These are phyloP conservation scores for Handroanthus guayacan DNA, from an alignment of 257 asterid genomes.

Conservation along the genomic window DNA sequence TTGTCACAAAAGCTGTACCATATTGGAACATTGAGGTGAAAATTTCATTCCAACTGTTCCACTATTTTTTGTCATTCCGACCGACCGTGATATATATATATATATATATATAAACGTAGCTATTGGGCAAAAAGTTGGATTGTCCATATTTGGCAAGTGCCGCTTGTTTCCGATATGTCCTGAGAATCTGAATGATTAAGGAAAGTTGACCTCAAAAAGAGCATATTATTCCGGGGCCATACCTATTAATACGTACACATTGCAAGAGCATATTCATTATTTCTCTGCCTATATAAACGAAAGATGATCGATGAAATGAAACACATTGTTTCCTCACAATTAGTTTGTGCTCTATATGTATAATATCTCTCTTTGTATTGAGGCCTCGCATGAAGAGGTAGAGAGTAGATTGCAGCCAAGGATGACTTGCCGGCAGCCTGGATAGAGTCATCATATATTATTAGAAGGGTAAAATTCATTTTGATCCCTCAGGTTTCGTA, in stretches of 20 bases:
- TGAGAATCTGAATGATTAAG: constrained; percentile 28
- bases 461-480: too few species aligned
- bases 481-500: too few species aligned
- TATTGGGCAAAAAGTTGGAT: neutral
- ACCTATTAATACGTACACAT: neutral
- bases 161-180: constrained; percentile 35
- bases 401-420: constrained; percentile 63
- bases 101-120: neutral
- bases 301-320: neutral
- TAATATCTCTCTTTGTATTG: neutral
- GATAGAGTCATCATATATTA: too few species aligned
- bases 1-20: too few species aligned
- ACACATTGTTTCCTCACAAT: neutral
- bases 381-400: constrained; percentile 47
- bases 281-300: constrained; percentile 39
- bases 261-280: neutral
- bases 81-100: too few species aligned
- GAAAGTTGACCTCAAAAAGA: constrained; percentile 43
- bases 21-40: too few species aligned
- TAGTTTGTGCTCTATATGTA: neutral
- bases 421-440: constrained; percentile 75
- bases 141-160: constrained; percentile 38
- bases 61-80: too few species aligned
- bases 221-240: constrained; percentile 30
- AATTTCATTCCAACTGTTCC: too few species aligned